Conservation (phyloP, 2,329 filamentous ascomycete genomes). For the Nemania serpens region DNA sequence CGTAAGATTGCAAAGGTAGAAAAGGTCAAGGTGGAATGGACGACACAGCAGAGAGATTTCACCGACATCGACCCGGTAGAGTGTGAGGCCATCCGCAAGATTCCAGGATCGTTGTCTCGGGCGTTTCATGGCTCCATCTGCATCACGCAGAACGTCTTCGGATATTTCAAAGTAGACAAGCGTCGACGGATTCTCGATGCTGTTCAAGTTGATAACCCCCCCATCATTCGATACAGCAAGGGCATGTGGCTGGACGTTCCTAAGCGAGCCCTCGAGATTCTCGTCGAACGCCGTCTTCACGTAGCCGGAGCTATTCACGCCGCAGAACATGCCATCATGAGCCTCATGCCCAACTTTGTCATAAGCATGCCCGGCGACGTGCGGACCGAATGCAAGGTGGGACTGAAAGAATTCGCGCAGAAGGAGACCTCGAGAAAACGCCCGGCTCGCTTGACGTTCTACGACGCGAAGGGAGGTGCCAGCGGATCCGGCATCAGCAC, state of each 20-base stretch:
- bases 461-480: constrained; percentile 89
- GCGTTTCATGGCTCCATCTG: constrained; percentile 88
- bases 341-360: constrained; percentile 87
- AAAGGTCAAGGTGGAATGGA: constrained; percentile 91
- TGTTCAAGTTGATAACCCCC: constrained; percentile 89
- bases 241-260: constrained; percentile 97
- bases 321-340: constrained; percentile 88
- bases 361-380: constrained; percentile 90
- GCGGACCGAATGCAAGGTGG: constrained; percentile 89
- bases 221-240: constrained; percentile 81
- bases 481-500: constrained; percentile 84
- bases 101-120: constrained; percentile 64
- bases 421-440: constrained; percentile 74
- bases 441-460: constrained; percentile 88
- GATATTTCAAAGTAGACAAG: constrained; percentile 96
- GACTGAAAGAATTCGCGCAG: constrained; percentile 83
- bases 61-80: constrained; percentile 94
- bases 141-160: constrained; percentile 87
- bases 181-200: constrained; percentile 86
- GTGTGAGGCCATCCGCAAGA: constrained; percentile 81
- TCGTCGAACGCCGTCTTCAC: constrained; percentile 74
- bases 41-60: constrained; percentile 87
- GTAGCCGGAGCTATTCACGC: constrained; percentile 91
- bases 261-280: constrained; percentile 74
- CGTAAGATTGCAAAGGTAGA: constrained; percentile 84